Evolutionary conservation across 2,329 filamentous ascomycete species (phyloP).

Genomic region (Pestalotiopsis sp.): DNA sequence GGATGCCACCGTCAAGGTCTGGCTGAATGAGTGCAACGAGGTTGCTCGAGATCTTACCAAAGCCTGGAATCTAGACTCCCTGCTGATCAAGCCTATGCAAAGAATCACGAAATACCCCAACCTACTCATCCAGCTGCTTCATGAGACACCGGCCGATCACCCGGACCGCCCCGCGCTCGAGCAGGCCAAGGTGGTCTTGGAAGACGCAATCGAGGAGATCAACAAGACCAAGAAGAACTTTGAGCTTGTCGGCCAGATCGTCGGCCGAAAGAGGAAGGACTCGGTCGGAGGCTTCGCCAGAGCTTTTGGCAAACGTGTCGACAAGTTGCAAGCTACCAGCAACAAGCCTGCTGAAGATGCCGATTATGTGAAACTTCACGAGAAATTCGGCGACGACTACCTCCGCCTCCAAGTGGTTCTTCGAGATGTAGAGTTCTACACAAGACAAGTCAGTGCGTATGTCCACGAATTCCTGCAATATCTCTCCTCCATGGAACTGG

Average conservation of each 20-base stretch:
- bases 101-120: constrained; percentile 92
- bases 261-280: constrained; percentile 83
- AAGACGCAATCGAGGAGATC: constrained; percentile 78
- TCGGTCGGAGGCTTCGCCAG: constrained; percentile 83
- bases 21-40: constrained; percentile 91
- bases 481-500: constrained; percentile 79
- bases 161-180: constrained; percentile 74
- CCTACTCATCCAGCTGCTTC: constrained; percentile 77
- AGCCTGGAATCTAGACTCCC: constrained; percentile 92
- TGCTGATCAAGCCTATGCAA: constrained; percentile 97
- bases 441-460: constrained; percentile 77
- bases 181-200: constrained; percentile 53
- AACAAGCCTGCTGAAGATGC: constrained; percentile 73
- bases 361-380: constrained; percentile 77
- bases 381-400: constrained; percentile 90
- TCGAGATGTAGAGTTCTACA: constrained; percentile 91
- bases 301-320: constrained; percentile 85
- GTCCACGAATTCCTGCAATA: constrained; percentile 82
- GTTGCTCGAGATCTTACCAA: constrained; percentile 90
- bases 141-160: constrained; percentile 79
- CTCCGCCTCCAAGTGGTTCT: constrained; percentile 90
- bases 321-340: constrained; percentile 74
- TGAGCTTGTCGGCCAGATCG: constrained; percentile 87
- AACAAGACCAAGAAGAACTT: constrained; percentile 96
- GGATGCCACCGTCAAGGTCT: constrained; percentile 71